A percentile compares a stretch with the other conserved stretches of the same genome.
Evolutionary conservation across 116 monocot species (phyloP).

Genomic region (Iris pallida): DNA sequence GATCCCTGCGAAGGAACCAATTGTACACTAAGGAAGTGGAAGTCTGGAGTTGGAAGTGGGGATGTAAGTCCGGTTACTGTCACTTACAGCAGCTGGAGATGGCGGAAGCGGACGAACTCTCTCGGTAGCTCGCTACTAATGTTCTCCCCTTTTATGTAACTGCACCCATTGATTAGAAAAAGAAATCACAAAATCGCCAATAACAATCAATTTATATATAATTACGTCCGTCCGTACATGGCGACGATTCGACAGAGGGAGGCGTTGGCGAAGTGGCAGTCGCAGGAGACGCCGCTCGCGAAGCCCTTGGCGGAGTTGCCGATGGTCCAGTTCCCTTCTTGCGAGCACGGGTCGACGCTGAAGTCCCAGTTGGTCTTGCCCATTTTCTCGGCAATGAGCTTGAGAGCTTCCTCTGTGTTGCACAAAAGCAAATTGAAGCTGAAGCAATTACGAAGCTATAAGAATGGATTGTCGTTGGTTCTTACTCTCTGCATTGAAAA

Average conservation of each 20-base stretch:
- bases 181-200: background rate
- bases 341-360: constrained; percentile 39
- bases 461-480: background rate
- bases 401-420: constrained; percentile 24
- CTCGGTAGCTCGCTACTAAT: constrained; percentile 28
- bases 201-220: background rate
- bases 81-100: constrained; percentile 44
- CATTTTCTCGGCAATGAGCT: constrained; percentile 23
- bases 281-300: constrained; percentile 25
- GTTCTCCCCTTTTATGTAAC: constrained; percentile 34
- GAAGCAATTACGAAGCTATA: background rate
- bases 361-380: constrained; percentile 43
- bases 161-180: constrained; percentile 4
- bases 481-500: background rate
- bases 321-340: constrained; percentile 26
- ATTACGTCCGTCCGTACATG: too few species aligned
- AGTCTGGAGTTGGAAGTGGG: background rate
- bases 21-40: background rate
- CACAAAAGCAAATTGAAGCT: background rate
- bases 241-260: constrained; percentile 17
- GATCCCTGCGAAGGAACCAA: constrained; percentile 22
- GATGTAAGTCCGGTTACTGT: too few species aligned
- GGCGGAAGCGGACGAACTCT: constrained; percentile 24
- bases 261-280: constrained; percentile 19
- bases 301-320: constrained; percentile 7